These are phyloP conservation scores for Zymoseptoria brevis DNA, from an alignment of 2,329 filamentous ascomycete genomes.

Conservation along the genomic window DNA sequence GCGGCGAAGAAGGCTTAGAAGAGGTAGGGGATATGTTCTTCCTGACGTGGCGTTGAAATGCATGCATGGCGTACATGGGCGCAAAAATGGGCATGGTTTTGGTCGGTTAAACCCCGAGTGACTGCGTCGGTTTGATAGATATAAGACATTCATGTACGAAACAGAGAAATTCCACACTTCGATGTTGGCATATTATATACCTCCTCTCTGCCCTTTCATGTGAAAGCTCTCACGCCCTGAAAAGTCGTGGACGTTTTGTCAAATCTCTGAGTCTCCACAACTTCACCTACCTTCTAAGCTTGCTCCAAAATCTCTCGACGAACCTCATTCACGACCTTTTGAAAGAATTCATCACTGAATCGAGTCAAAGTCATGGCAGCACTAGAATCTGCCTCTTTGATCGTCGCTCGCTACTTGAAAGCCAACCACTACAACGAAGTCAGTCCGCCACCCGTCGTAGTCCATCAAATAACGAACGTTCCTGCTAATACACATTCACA, in stretches of 20 bases:
- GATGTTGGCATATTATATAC: background rate
- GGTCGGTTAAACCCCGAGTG: background rate
- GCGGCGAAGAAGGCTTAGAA: background rate
- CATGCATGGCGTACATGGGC: background rate
- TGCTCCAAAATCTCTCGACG: background rate
- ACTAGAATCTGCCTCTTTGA: constrained; percentile 27
- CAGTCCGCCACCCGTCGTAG: background rate
- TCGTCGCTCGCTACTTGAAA: constrained; percentile 33
- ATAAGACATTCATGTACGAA: background rate
- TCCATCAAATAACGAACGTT: background rate
- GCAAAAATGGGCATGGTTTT: background rate
- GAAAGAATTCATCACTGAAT: background rate
- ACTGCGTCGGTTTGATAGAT: background rate
- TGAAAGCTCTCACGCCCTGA: background rate
- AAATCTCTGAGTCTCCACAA: background rate
- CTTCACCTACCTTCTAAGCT: background rate
- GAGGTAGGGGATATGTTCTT: background rate
- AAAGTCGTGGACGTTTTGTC: background rate
- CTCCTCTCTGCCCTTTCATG: background rate
- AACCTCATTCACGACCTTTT: no score
- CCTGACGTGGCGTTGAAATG: background rate
- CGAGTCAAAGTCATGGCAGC: constrained; percentile 21
- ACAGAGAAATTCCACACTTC: background rate
- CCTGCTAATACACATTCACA: constrained; percentile 20
- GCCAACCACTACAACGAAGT: constrained; percentile 32